phyloP scores from a whole-genome alignment of 2,329 filamentous ascomycete species.

The Colletotrichum sp. region DNA sequence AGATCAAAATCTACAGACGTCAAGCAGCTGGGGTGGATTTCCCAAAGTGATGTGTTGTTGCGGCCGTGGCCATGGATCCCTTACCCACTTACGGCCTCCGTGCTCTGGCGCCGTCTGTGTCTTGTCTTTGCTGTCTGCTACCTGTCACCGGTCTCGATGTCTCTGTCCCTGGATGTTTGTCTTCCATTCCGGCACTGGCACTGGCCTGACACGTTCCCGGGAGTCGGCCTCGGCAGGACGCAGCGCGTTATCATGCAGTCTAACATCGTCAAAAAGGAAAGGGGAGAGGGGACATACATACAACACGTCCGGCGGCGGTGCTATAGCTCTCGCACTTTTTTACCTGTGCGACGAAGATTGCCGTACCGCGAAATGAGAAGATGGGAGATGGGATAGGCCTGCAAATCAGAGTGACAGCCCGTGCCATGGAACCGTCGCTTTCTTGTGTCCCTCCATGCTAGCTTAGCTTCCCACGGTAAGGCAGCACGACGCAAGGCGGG shows the following conservation, averaged over 20 bases:
- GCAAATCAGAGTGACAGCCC: not conserved
- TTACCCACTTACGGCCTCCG: not conserved
- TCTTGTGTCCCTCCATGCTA: not conserved
- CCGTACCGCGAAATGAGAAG: not conserved
- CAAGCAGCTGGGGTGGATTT: not conserved
- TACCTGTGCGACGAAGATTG: not conserved
- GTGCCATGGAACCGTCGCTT: not conserved
- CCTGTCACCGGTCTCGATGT: not conserved
- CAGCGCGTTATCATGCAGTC: not conserved
- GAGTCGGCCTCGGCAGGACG: not conserved
- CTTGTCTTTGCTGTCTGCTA: not conserved
- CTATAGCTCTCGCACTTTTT: not conserved
- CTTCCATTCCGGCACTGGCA: not conserved
- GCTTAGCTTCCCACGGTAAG: not conserved
- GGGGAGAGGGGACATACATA: not conserved
- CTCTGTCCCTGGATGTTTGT: not conserved
- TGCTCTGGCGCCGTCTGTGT: not conserved
- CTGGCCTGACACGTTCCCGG: not conserved
- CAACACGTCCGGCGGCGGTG: not conserved
- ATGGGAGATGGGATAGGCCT: not conserved
- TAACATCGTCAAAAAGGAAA: not conserved
- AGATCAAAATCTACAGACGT: not conserved
- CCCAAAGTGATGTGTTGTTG: not conserved
- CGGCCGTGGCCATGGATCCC: slow-evolving; percentile 10
- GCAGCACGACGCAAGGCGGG: not conserved